Base-by-base conservation (phyloP, 2,329 filamentous ascomycete species). In the Colletotrichum incanum region DNA sequence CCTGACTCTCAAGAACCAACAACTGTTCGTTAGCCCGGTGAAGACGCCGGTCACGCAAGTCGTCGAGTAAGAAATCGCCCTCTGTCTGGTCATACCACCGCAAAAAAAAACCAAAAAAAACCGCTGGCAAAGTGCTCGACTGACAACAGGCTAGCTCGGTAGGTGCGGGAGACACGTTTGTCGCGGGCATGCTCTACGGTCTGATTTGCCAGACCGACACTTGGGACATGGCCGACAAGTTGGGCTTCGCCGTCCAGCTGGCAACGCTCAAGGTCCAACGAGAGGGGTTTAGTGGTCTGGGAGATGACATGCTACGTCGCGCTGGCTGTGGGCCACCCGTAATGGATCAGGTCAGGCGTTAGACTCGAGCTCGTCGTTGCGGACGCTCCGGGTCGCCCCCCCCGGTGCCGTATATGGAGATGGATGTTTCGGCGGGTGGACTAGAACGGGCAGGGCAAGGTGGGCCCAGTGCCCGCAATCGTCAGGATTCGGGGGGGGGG, bases 131-230 rank as follows among this genome's bases (percentile, higher is more conserved):
- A 26, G 34, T 41, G 20, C 6, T 45, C 8, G 26, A 63, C 69
- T 72, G 23, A 68, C 65, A 28, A 39, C n/a, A 20, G 11, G 16
- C 34, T 78, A 93, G 92, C 79, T 87, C 92, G 7, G 88, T 94
- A 73, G 93, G 93, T 66, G 93, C 93, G 54, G 93, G 93, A 75
- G 93, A 94, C 78, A 94, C 93, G 0, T 94, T 94, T 77, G 89
- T 93, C 74, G 93, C 92, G 43, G 92, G 92, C 71, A 90, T 93
- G 80, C 82, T 94, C 60, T 93, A 91, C 80, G 86, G 84, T 45
- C 80, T 93, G 73, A 81, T 87, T 68, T 88, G 84, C 77, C 86
- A 86, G 74, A 75, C 77, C 54, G 76, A 80, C 11, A 82, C 86
- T 74, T 91, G 89, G 89, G 79, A 82, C 75, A 76, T 86, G 58